Evolutionary conservation across 2,329 filamentous ascomycete genomes (phyloP).

Genomic region (Diaporthe vaccinii): DNA sequence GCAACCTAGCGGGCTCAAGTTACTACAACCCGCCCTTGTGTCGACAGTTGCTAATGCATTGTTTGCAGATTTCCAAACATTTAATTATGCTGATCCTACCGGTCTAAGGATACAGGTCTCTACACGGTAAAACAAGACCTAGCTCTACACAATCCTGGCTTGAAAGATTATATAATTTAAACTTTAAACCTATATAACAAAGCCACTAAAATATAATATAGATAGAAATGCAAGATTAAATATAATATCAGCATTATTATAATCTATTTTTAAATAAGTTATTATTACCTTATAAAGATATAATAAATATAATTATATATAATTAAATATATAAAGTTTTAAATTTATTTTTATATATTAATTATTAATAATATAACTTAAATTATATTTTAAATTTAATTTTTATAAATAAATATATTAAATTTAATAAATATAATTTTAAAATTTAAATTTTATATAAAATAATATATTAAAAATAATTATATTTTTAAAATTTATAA

Average conservation of each 20-base stretch:
- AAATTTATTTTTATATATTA: neutral
- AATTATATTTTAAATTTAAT: no score
- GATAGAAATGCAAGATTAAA: neutral
- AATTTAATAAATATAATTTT: no score
- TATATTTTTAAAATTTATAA: no score
- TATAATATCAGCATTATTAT: neutral
- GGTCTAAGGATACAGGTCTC: neutral
- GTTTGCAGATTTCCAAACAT: neutral
- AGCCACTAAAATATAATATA: neutral
- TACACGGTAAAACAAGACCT: neutral
- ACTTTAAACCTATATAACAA: neutral
- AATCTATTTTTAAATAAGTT: rapidly evolving
- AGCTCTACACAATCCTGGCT: neutral
- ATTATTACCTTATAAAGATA: neutral
- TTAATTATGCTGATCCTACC: no score
- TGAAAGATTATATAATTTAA: neutral
- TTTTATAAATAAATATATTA: no score
- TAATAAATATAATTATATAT: no score
- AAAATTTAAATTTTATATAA: no score
- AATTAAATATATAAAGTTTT: no score
- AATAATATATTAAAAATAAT: no score
- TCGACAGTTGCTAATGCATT: neutral
- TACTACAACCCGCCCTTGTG: neutral
- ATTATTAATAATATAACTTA: no score
- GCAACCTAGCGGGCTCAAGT: neutral